A percentile compares a stretch with the other conserved stretches of the same genome.
These are phyloP conservation scores for Aureobasidium lini DNA, from an alignment of 2,329 filamentous ascomycete species.

Conservation along the genomic window DNA sequence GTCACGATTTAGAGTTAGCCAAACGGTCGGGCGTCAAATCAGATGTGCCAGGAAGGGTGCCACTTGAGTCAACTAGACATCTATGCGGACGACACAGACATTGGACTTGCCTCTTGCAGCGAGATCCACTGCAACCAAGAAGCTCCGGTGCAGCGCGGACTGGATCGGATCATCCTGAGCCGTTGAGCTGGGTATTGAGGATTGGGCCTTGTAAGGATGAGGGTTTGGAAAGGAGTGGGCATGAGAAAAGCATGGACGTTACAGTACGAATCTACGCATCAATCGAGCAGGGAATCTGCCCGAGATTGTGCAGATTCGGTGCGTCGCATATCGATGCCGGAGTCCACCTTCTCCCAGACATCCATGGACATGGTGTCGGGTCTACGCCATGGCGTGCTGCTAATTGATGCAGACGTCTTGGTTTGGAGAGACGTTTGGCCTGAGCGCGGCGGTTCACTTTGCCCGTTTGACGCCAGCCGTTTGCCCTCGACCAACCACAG, in stretches of 20 bases:
- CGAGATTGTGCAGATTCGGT: constrained; percentile 11
- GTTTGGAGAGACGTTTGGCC: constrained; percentile 4
- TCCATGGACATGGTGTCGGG: constrained; percentile 12
- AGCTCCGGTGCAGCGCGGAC: constrained; percentile 8
- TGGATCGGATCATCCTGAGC: constrained; percentile 12
- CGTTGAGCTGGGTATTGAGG: constrained; percentile 8
- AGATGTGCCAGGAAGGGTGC: constrained; percentile 4
- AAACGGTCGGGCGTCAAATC: constrained; percentile 11
- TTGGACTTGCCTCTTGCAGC: constrained; percentile 10
- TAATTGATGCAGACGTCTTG: constrained; percentile 10
- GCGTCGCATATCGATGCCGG: constrained; percentile 12
- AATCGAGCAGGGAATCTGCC: constrained; percentile 7
- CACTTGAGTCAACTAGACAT: background rate
- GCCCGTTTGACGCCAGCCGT: constrained; percentile 3
- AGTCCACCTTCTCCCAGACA: constrained; percentile 7
- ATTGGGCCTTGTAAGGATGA: background rate
- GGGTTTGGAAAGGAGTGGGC: background rate
- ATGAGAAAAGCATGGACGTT: constrained; percentile 11
- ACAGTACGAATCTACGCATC: constrained; percentile 1
- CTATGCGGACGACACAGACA: constrained; percentile 8
- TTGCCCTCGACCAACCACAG: constrained; percentile 3
- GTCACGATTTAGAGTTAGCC: constrained; percentile 4
- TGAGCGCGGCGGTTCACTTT: background rate
- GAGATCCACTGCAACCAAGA: constrained; percentile 9
- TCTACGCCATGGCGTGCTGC: constrained; percentile 6